Base-by-base conservation (phyloP, 2,329 filamentous ascomycete species). In the Cladosporium colombiae region DNA sequence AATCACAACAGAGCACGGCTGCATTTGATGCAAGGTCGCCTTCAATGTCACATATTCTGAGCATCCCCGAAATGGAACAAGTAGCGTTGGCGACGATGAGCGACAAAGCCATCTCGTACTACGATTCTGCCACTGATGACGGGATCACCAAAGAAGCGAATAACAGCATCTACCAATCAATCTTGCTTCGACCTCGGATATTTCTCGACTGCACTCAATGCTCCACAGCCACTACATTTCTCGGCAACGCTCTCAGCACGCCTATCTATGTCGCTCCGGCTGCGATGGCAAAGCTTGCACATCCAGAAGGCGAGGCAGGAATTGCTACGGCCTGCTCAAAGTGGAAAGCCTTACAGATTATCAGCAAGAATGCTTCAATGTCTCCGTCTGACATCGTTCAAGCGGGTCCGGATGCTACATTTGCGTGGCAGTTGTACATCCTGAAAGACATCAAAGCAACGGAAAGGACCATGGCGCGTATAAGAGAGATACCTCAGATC, bases 81-180 rank as follows among this genome's bases (percentile, higher is more conserved):
- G 86, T 90, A 50, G 93, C 93, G n/a, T 91, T 90, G 33, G 90
- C 89, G 76, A 88, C 89, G 71, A 88, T 98, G 66, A 90, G 88
- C 70, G 85, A 87, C 70, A 96, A 94, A 80, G 92, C 90, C 50
- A 97, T 92, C 92, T 91, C 92, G 53, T 98, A 98, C 81, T 98
- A 98, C 82, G 96, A 87, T 80, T 97, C 93, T 0, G 92, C 92
- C 11, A 83, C 86, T 66, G 94, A 98, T 78, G 94, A 98, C 78
- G 82, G 92, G 31, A 78, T 86, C 71, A 91, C 90, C 71, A 97
- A 97, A 78, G 79, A 77, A 33, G 86, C 90, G 79, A 98, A 98
- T 83, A 91, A 89, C 76, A 78, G 83, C 40, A 91, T 91, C 44
- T 98, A 95, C 77, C 86, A 86, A 56, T 86, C 88, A 70, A 96